Evolutionary conservation across 768 basidiomycete species (phyloP), one percentile per base, ranked within the genome.

Genomic region (Mycena rebaudengoi): DNA sequence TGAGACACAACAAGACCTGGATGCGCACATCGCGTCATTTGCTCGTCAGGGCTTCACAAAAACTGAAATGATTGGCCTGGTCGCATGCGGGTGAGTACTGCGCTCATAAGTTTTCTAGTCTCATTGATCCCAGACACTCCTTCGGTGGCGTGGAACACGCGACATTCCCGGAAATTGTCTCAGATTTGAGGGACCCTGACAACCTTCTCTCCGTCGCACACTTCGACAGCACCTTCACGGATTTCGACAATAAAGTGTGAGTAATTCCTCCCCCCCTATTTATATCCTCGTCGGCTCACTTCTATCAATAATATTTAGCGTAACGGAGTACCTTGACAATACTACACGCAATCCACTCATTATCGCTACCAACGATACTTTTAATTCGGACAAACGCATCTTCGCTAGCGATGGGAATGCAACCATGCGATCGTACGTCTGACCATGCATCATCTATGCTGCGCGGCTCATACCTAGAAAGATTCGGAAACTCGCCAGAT

Each of bases 161-260:
- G 1, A 10, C 28, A 14, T 61, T 61, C 25, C 60, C 60, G 2
- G 20, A 44, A 4, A 53, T 50, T 14, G 51, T 62, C 1, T 41
- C 50, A 3, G 43, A 35, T 0, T 40, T 51, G 40, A 49, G 54
- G 20, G 39, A 62, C 23, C 16, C 32, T 7, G 37, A 45, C 25
- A 54, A 46, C 28, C 21, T 33, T 2, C 12, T 25, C 25, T 37
- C 33, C 4, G 53, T 55, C 7, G 25, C 41, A 28, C 60, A 61
- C 33, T 61, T 61, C 10, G 60, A 61, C 39, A 12, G 39, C 5
- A 52, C 60, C 1, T 32, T 41, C 30, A 29, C 20, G 6, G 29
- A 18, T 14, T 61, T 61, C 21, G 60, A 61, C 20, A 61, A 61
- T 30, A 50, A 60, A 5, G 35, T 60, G 59, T 60, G 41, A 3